A percentile compares a stretch with the other conserved stretches of the same genome.
Evolutionary conservation across 441 rosid species (phyloP).

Genomic region (Breynia disticha): DNA sequence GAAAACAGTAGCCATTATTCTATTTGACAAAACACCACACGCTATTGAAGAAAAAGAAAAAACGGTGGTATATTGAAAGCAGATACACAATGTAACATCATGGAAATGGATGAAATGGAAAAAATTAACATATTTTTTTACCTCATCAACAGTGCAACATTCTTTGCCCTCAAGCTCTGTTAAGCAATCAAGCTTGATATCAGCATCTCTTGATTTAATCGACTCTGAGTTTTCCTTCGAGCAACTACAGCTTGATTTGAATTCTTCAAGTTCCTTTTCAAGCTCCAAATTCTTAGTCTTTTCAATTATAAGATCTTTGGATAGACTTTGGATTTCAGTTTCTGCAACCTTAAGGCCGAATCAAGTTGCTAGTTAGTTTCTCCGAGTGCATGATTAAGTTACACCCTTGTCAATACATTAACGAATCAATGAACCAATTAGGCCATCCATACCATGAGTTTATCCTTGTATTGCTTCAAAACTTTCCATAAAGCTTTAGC

Average conservation of each 20-base stretch:
- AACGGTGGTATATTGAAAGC: not conserved
- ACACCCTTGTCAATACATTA: too few species aligned
- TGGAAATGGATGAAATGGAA: not conserved
- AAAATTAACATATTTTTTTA: constrained; percentile 8
- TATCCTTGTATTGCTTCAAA: constrained; percentile 61
- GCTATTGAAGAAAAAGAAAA: not conserved
- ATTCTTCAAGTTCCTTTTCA: constrained; percentile 41
- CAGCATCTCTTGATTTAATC: constrained; percentile 15
- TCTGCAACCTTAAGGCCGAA: constrained; percentile 45
- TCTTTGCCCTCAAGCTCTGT: constrained; percentile 16
- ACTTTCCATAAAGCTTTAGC: constrained; percentile 71
- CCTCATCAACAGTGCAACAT: constrained; percentile 24
- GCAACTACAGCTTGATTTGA: constrained; percentile 40
- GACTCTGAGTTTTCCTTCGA: constrained; percentile 21
- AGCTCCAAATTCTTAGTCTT: constrained; percentile 34
- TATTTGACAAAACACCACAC: constrained; percentile 3
- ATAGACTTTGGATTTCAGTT: constrained; percentile 42
- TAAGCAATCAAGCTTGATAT: constrained; percentile 19
- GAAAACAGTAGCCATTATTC: constrained; percentile 3
- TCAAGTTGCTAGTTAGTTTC: too few species aligned
- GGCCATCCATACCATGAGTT: constrained; percentile 42
- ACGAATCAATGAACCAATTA: constrained; percentile 3
- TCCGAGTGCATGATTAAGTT: too few species aligned
- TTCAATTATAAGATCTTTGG: constrained; percentile 40
- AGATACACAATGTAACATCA: not conserved